Conservation (phyloP, 495 filamentous ascomycete genomes). For the Penicillium flavigenum region DNA sequence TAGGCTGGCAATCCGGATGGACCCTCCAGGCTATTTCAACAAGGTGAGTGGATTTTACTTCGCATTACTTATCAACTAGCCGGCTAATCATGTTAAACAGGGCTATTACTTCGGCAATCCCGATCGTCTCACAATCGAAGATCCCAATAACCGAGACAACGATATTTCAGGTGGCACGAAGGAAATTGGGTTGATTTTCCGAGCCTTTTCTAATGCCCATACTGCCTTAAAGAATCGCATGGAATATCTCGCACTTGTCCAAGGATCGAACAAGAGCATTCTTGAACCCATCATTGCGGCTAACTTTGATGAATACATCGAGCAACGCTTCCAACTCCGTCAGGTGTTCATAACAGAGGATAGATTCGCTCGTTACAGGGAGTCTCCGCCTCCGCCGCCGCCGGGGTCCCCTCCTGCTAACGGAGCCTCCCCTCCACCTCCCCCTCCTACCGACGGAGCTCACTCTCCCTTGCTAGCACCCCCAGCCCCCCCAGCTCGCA, state of each 20-base stretch:
- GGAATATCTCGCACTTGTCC: constrained; percentile 3
- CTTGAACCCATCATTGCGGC: constrained; percentile 66
- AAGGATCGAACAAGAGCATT: constrained; percentile 49
- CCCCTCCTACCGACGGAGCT: neutral
- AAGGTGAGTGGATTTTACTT: constrained; percentile 58
- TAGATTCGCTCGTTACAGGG: constrained; percentile 39
- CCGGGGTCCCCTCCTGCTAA: constrained; percentile 3
- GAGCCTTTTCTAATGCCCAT: constrained; percentile 63
- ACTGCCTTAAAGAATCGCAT: constrained; percentile 15
- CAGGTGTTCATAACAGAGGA: constrained; percentile 43
- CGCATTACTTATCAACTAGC: neutral
- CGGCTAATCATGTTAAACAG: constrained; percentile 4
- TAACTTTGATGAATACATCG: constrained; percentile 65
- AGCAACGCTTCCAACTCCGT: constrained; percentile 57
- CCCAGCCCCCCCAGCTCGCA: constrained; percentile 4
- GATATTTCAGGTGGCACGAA: constrained; percentile 82
- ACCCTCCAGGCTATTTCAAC: constrained; percentile 66
- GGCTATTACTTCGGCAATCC: constrained; percentile 31
- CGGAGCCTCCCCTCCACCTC: constrained; percentile 24
- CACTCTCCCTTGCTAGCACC: constrained; percentile 7
- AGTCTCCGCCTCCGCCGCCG: constrained; percentile 18
- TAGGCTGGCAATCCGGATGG: constrained; percentile 67
- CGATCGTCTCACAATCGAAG: constrained; percentile 70
- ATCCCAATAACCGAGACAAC: constrained; percentile 80
- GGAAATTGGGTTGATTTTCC: constrained; percentile 60